Evolutionary conservation across 805 yeast genomes (phyloP).

Genomic region (Huiozyma sinensis): DNA sequence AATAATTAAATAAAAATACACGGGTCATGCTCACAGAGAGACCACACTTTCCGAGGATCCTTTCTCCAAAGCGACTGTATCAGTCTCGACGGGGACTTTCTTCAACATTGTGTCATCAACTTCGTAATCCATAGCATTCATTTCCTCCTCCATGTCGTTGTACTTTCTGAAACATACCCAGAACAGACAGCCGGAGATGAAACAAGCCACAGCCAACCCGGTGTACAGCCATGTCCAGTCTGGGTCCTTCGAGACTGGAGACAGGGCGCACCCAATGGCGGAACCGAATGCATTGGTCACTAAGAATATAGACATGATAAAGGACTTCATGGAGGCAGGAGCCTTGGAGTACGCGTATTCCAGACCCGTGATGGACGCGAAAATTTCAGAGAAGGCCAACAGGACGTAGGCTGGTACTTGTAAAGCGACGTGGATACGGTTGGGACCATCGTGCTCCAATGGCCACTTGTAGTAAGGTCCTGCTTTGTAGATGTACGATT

Average conservation of each 20-base stretch:
- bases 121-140: slow-evolving; percentile 39
- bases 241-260: slow-evolving; percentile 59
- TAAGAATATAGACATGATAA: slow-evolving; percentile 44
- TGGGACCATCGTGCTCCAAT: slow-evolving; percentile 28
- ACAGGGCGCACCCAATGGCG: slow-evolving; percentile 62
- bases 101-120: slow-evolving; percentile 13
- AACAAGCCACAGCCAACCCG: slow-evolving; percentile 50
- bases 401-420: slow-evolving; percentile 59
- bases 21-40: too few relatives aligned
- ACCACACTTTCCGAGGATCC: too few relatives aligned
- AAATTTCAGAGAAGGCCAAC: slow-evolving; percentile 65
- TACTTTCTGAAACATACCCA: slow-evolving; percentile 47
- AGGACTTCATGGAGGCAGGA: slow-evolving; percentile 42
- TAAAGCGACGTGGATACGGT: slow-evolving; percentile 50
- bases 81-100: slow-evolving; percentile 1
- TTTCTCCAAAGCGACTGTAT: not conserved
- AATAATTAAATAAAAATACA: too few relatives aligned
- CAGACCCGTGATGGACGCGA: slow-evolving; percentile 71
- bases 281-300: slow-evolving; percentile 70
- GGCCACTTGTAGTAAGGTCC: slow-evolving; percentile 70
- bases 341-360: slow-evolving; percentile 82
- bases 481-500: slow-evolving; percentile 53
- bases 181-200: slow-evolving; percentile 50
- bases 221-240: slow-evolving; percentile 59
- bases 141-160: slow-evolving; percentile 46